Evolutionary conservation across 208 protist species (phyloP), one percentile per base, ranked within the genome.

Genomic region (Leishmania guyanensis): DNA sequence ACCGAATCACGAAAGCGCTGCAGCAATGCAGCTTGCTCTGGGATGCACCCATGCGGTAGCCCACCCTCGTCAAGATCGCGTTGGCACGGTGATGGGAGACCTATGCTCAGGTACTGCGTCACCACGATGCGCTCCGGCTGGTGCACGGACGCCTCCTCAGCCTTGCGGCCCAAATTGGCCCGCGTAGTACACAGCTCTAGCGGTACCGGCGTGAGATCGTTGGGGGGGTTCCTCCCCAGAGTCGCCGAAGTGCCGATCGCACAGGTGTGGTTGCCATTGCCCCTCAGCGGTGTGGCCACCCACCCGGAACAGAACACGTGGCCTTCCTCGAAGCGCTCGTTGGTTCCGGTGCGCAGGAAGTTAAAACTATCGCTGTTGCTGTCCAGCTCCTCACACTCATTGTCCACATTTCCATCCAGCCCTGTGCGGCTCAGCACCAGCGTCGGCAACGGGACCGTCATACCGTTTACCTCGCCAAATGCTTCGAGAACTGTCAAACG

Each of bases 301-400:
- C 77, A 86, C 16, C 82, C 82, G 36, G 73, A 82, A 58, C 82
- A 86, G 74, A 82, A 79, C 8, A 86, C 56, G 6, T 43, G 64
- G 26, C 78, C 82, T 5, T 20, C 51, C n/a, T 43, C 73, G 48
- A 80, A 54, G 10, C 26, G 33, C 43, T 72, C 39, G 16, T 76
- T 62, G 29, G n/a, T 46, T 26, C 22, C 0, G 29, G 3, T 12
- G 46, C 10, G 56, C 6, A 39, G 4, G 14, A 12, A 10, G n/a
- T 0, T 29, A 20, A 12, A 43, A 48, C 22, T n/a, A 5, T 39
- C 65, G 20, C 29, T 22, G 20, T 29, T 70, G 6, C 0, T 51
- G 9, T 17, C 54, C 75, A 53, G 36, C 64, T 62, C 75, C 62
- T n/a, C 50, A 20, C 6, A 51, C 2, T 69, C 64, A 4, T 50